phyloP scores from a whole-genome alignment of 2,329 filamentous ascomycete species.

The Sporothrix pallida region DNA sequence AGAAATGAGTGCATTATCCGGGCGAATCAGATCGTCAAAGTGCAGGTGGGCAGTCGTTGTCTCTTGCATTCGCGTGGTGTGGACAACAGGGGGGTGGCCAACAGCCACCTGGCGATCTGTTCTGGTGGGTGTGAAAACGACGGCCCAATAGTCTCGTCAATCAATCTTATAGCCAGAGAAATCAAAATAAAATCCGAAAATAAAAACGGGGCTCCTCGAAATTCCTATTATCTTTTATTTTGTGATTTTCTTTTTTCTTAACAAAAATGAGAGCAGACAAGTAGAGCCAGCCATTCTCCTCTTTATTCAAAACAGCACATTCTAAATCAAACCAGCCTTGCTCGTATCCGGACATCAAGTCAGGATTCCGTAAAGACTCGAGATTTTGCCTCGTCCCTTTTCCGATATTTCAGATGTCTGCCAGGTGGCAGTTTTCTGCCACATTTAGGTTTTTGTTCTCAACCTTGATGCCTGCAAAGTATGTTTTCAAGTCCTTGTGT shows the following conservation, averaged over 20 bases:
- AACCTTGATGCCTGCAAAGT: neutral
- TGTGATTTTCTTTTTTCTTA: too few relatives aligned
- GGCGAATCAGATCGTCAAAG: slow-evolving; percentile 8
- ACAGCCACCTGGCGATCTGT: neutral
- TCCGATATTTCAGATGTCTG: neutral
- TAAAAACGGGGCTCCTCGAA: too few relatives aligned
- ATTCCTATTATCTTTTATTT: too few relatives aligned
- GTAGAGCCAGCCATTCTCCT: too few relatives aligned
- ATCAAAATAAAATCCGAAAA: too few relatives aligned
- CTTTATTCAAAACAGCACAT: neutral
- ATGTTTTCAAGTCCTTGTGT: too few relatives aligned
- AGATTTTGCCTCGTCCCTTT: neutral
- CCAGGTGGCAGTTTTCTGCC: neutral
- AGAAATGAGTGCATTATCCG: slow-evolving; percentile 18
- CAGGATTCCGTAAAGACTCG: too few relatives aligned
- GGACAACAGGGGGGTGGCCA: neutral
- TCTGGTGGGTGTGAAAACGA: too few relatives aligned
- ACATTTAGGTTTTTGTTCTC: neutral
- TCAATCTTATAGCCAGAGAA: too few relatives aligned
- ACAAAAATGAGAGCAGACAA: neutral
- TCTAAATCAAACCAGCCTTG: neutral
- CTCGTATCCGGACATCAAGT: neutral
- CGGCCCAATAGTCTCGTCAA: too few relatives aligned
- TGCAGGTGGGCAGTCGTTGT: neutral
- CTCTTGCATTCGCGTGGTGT: neutral